Percentiles rank a stretch among this genome's conserved stretches.
phyloP scores from a whole-genome alignment of 2,329 filamentous ascomycete genomes.

The Pestalotiopsis fici region DNA sequence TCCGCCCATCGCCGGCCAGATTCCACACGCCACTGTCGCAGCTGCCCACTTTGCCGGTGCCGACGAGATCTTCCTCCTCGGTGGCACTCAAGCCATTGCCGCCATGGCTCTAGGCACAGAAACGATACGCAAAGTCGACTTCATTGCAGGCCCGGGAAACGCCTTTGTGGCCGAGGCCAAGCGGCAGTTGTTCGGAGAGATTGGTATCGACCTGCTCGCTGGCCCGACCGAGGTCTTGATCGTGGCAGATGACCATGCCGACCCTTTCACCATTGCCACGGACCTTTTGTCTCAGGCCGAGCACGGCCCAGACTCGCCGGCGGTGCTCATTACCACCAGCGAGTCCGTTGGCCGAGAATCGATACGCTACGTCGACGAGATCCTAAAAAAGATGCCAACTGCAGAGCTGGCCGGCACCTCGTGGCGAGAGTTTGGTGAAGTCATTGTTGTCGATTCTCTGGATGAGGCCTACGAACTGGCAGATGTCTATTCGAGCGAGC shows the following conservation, averaged over 20 bases:
- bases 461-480: constrained; percentile 47
- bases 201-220: constrained; percentile 55
- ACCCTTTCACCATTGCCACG: constrained; percentile 44
- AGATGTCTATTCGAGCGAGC: constrained; percentile 49
- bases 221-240: constrained; percentile 55
- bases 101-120: constrained; percentile 53
- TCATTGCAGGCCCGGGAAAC: constrained; percentile 55
- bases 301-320: constrained; percentile 53
- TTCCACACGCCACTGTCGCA: constrained; percentile 50
- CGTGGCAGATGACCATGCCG: constrained; percentile 47
- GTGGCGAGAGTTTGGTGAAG: constrained; percentile 48
- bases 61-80: constrained; percentile 51
- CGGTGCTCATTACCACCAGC: constrained; percentile 49
- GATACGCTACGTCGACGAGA: constrained; percentile 35
- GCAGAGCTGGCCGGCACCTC: constrained; percentile 41
- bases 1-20: constrained; percentile 47
- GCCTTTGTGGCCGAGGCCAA: constrained; percentile 57
- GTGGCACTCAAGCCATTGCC: constrained; percentile 53
- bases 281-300: constrained; percentile 51
- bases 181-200: constrained; percentile 51
- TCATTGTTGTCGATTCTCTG: constrained; percentile 41
- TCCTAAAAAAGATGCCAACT: constrained; percentile 42
- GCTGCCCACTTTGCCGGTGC: constrained; percentile 51
- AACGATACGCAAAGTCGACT: constrained; percentile 48
- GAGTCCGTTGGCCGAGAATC: constrained; percentile 37